These are phyloP conservation scores for Cadophora malorum DNA, from an alignment of 2,329 filamentous ascomycete genomes.

Conservation along the genomic window DNA sequence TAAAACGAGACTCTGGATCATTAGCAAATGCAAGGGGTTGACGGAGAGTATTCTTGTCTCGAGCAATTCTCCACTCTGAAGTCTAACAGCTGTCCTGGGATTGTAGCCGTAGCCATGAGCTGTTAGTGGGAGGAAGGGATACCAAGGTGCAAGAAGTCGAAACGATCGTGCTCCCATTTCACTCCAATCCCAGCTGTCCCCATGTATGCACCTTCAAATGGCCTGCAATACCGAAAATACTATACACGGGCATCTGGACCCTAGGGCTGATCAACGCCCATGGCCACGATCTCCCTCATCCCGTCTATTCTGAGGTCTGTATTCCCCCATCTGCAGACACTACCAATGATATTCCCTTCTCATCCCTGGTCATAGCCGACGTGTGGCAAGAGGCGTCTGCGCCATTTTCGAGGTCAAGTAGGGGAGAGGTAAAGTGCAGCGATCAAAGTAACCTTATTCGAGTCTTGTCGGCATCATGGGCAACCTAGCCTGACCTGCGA, in stretches of 20 bases:
- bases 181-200: neutral
- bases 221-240: conserved; percentile 5
- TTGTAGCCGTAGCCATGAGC: neutral
- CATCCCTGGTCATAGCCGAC: conserved; percentile 7
- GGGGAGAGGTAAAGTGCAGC: neutral
- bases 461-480: neutral
- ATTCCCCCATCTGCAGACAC: conserved; percentile 17
- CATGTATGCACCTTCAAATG: conserved; percentile 1
- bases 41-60: conserved; percentile 27
- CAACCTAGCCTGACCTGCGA: conserved; percentile 3
- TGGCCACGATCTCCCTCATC: conserved; percentile 8
- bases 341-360: conserved; percentile 11
- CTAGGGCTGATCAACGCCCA: conserved; percentile 15
- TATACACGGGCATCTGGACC: conserved; percentile 11
- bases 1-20: conserved; percentile 24
- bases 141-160: conserved; percentile 17
- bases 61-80: conserved; percentile 18
- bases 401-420: conserved; percentile 11
- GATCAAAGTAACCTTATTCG: conserved; percentile 14
- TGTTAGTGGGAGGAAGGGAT: conserved; percentile 5
- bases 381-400: conserved; percentile 18
- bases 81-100: neutral
- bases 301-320: conserved; percentile 7
- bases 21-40: conserved; percentile 27
- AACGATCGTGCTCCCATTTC: conserved; percentile 4